Conservation (phyloP, 257 asterid genomes). For the Fraxinus excelsior region DNA sequence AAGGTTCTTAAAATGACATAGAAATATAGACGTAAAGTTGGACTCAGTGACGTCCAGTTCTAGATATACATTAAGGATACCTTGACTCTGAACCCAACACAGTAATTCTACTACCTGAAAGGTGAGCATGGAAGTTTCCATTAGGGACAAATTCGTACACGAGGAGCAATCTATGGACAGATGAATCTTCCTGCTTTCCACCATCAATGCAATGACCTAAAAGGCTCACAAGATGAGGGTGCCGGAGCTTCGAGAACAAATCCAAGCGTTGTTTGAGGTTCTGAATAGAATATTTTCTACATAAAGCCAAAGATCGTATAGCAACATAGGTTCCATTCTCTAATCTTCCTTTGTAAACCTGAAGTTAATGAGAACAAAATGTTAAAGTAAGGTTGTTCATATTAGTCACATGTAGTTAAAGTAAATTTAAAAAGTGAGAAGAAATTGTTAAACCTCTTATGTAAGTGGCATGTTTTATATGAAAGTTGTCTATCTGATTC, state of each 20-base stretch:
- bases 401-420: background rate
- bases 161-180: conserved; percentile 64
- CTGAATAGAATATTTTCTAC: conserved; percentile 55
- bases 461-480: background rate
- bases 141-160: conserved; percentile 79
- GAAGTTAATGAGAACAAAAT: conserved; percentile 24
- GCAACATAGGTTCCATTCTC: conserved; percentile 68
- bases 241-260: conserved; percentile 80
- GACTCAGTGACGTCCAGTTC: background rate
- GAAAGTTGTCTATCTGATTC: background rate
- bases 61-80: background rate
- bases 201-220: conserved; percentile 86
- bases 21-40: background rate
- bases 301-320: conserved; percentile 58
- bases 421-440: background rate
- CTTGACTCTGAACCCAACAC: background rate
- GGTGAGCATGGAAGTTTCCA: conserved; percentile 76
- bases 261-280: conserved; percentile 78
- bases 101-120: conserved; percentile 59
- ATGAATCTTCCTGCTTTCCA: conserved; percentile 62
- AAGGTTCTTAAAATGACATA: background rate
- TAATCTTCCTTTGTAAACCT: conserved; percentile 88
- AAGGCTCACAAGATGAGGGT: conserved; percentile 77
- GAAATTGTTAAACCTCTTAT: background rate
- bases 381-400: conserved; percentile 23